Evolutionary conservation across 768 basidiomycete species (phyloP), one percentile per base, ranked within the genome.

Genomic region (Cystobasidium ongulense): DNA sequence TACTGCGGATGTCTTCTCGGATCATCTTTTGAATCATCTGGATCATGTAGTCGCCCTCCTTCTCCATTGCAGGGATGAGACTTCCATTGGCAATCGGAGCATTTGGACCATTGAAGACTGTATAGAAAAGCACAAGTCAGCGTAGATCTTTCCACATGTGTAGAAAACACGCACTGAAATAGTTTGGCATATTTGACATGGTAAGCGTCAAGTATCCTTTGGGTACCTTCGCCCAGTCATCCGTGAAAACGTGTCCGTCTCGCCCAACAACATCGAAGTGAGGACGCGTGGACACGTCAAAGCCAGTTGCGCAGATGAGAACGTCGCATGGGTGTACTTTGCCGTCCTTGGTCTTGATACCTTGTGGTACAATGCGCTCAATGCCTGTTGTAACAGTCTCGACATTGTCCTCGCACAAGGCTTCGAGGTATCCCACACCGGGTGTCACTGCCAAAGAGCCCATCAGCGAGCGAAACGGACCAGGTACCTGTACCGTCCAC

Each of bases 271-370:
- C 33, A 18, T 50, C 36, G 53, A 74, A 74, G 25, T 35, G 63
- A 31, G 75, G 75, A 2, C 50, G 31, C 17, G 59, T 52, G 21
- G 31, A 52, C 8, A 73, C 64, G 57, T 76, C 71, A 63, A 76
- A 76, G 5, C 76, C 75, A 21, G 76, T 76, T 1, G 76, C 76
- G 52, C 76, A 76, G 46, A 75, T 54, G 36, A 76, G 59, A 11
- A 63, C 62, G 46, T 76, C 76, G 35, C 46, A 70, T 1, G 70
- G 61, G 46, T 63, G 39, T 7, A 72, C n/a, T 21, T 52, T 25
- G 23, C 75, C 76, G 38, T 75, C 62, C n/a, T n/a, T 46, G 17
- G 25, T 54, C 54, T 70, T 18, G n/a, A 75, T 27, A 1, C 76
- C 76, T 7, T 21, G 65, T 39, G 33, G 63, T 15, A 43, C 63